Evolutionary conservation across 1,284 basidiomycete species (phyloP).

Genomic region (Sporisorium graminicola): DNA sequence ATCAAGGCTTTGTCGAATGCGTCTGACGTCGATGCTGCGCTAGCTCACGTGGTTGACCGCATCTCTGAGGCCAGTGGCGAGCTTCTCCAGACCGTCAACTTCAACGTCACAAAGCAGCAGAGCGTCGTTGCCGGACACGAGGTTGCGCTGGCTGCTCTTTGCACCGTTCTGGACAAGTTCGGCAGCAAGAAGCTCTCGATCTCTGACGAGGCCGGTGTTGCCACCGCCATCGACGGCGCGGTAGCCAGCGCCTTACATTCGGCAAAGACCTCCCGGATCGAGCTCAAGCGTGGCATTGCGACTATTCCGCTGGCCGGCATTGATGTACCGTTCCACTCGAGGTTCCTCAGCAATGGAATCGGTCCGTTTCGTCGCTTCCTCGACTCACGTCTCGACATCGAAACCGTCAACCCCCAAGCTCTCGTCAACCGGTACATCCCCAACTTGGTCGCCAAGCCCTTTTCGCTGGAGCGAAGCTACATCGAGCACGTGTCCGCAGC

Average conservation of each 20-base stretch:
- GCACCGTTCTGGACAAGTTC: conserved; percentile 96
- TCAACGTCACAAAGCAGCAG: conserved; percentile 86
- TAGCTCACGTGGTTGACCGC: conserved; percentile 91
- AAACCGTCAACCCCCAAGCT: conserved; percentile 74
- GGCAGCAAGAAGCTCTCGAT: conserved; percentile 85
- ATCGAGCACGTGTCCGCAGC: conserved; percentile 71
- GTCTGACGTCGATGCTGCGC: conserved; percentile 69
- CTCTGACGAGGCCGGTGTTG: conserved; percentile 80
- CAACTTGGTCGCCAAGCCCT: conserved; percentile 89
- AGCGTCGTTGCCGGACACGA: conserved; percentile 93
- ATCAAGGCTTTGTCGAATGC: conserved; percentile 94
- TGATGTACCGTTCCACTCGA: conserved; percentile 98
- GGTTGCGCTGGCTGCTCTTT: conserved; percentile 89
- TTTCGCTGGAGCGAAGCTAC: conserved; percentile 68
- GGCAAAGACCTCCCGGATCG: conserved; percentile 86
- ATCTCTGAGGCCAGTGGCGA: conserved; percentile 75
- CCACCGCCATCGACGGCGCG: conserved; percentile 77
- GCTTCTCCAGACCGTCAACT: conserved; percentile 87
- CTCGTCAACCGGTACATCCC: conserved; percentile 72
- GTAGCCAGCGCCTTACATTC: background rate
- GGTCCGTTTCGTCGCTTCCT: conserved; percentile 94
- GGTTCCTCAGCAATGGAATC: conserved; percentile 94
- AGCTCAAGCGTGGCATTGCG: conserved; percentile 91
- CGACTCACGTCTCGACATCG: conserved; percentile 95
- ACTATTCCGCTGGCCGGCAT: conserved; percentile 79